These are phyloP conservation scores for Jacaranda mimosifolia DNA, from an alignment of 257 asterid genomes.

Conservation along the genomic window DNA sequence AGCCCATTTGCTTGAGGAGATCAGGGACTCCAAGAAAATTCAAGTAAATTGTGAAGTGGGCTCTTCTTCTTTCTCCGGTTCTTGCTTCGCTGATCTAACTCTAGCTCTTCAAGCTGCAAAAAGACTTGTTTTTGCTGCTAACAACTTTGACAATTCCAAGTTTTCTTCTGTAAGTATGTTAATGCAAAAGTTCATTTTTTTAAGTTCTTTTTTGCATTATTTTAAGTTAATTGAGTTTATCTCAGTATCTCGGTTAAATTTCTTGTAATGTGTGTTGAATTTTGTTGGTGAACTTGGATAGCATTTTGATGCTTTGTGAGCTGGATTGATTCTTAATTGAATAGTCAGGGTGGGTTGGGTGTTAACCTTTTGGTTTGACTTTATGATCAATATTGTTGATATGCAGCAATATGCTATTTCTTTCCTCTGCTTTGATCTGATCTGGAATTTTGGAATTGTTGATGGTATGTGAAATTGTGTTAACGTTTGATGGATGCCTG, in stretches of 20 bases:
- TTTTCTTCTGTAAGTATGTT: slow-evolving; percentile 46
- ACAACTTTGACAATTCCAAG: slow-evolving; percentile 40
- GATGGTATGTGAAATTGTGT: neutral
- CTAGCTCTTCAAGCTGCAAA: slow-evolving; percentile 56
- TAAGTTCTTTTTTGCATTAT: neutral
- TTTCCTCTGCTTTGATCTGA: neutral
- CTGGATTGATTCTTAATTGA: slow-evolving; percentile 32
- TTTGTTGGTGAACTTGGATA: slow-evolving; percentile 29
- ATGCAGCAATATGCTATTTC: slow-evolving; percentile 7
- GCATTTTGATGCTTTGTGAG: slow-evolving; percentile 16
- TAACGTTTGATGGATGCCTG: neutral
- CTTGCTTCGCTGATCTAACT: slow-evolving; percentile 62
- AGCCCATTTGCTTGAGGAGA: slow-evolving; percentile 73
- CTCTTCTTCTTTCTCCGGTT: slow-evolving; percentile 48
- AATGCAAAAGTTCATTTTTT: neutral
- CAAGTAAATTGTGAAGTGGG: slow-evolving; percentile 39
- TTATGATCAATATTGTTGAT: slow-evolving; percentile 2
- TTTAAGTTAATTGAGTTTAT: slow-evolving; percentile 9
- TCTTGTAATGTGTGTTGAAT: neutral
- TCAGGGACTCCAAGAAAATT: slow-evolving; percentile 54
- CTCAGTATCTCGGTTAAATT: neutral
- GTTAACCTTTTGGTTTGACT: neutral
- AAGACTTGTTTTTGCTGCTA: slow-evolving; percentile 53
- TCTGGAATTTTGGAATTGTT: slow-evolving; percentile 10
- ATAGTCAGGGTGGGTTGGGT: slow-evolving; percentile 10